phyloP scores from a whole-genome alignment of 257 asterid genomes.

The Ilex asprella region DNA sequence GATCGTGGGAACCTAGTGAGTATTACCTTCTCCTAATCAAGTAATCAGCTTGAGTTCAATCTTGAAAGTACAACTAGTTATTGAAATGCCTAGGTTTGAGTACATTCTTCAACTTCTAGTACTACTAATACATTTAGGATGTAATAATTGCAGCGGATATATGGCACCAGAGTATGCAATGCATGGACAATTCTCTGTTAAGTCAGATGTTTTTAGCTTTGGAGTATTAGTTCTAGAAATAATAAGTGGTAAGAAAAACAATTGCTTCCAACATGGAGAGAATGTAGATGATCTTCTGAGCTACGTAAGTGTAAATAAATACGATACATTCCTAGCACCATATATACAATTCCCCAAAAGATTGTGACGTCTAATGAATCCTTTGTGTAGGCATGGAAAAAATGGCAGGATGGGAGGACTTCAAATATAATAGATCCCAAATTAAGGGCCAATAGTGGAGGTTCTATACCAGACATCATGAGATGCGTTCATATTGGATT shows the following conservation, averaged over 20 bases:
- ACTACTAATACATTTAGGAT: too few species aligned
- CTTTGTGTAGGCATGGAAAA: neutral
- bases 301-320: neutral
- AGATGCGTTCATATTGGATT: neutral
- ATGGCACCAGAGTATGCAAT: too few species aligned
- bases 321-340: neutral
- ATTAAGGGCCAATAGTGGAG: neutral
- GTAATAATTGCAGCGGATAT: neutral
- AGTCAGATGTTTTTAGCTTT: neutral
- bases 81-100: too few species aligned
- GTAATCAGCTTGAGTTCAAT: neutral
- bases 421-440: constrained; percentile 2
- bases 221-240: neutral
- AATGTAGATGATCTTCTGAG: neutral
- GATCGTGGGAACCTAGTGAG: neutral
- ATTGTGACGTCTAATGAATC: too few species aligned
- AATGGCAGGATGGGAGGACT: neutral
- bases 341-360: too few species aligned
- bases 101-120: too few species aligned
- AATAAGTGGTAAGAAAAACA: neutral
- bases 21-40: too few species aligned
- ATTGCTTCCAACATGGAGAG: neutral
- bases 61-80: too few species aligned
- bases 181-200: neutral
- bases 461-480: neutral